phyloP scores from a whole-genome alignment of 805 yeast species.

The Cyberlindnera maclurae region DNA sequence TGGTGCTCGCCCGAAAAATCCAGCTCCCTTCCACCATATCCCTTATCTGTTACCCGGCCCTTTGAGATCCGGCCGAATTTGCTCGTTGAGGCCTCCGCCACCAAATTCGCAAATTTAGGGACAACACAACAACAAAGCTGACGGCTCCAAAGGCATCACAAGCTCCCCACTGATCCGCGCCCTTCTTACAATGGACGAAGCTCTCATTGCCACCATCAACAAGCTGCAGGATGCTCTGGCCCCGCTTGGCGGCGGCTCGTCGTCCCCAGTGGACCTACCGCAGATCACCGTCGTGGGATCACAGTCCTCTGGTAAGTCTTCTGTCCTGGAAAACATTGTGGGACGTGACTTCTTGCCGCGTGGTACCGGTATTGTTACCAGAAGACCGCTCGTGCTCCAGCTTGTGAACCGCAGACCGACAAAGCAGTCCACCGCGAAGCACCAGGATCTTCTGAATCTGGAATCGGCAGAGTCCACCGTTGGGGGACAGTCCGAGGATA shows the following conservation, averaged over 20 bases:
- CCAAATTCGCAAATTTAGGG: neutral
- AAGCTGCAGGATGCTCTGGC: constrained; percentile 83
- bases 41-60: neutral
- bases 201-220: constrained; percentile 68
- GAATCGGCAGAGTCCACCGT: constrained; percentile 32
- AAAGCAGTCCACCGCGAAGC: constrained; percentile 16
- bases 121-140: constrained; percentile 4
- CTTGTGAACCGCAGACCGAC: constrained; percentile 60
- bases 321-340: constrained; percentile 84
- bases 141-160: too few relatives aligned
- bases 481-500: constrained; percentile 53
- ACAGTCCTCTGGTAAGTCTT: constrained; percentile 83
- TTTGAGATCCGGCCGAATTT: too few relatives aligned
- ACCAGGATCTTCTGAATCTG: constrained; percentile 29
- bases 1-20: too few relatives aligned
- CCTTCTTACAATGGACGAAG: constrained; percentile 52
- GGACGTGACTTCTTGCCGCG: constrained; percentile 89
- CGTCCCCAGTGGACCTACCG: constrained; percentile 82
- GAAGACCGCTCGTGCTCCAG: constrained; percentile 82
- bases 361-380: constrained; percentile 88
- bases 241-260: constrained; percentile 73
- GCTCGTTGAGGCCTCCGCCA: neutral
- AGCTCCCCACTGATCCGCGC: neutral
- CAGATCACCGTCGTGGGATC: constrained; percentile 95
- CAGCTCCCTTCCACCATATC: too few relatives aligned